phyloP scores from a whole-genome alignment of 78 protist genomes.

The Monocercomonoides exilis region DNA sequence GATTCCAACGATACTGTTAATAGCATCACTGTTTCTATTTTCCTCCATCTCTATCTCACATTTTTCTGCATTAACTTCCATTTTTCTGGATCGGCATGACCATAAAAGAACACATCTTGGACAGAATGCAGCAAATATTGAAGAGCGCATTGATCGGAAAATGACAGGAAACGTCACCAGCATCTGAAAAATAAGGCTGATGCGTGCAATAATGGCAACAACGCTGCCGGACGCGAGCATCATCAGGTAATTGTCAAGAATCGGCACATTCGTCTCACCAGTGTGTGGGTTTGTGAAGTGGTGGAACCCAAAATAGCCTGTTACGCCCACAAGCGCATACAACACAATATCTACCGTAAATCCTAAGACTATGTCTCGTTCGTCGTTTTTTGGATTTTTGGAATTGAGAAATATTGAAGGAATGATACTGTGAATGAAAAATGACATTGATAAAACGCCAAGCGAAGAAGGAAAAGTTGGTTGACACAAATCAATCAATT shows the following conservation, averaged over 20 bases:
- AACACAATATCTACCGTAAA: background rate
- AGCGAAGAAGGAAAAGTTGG: background rate
- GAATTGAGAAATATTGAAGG: background rate
- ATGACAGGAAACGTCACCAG: background rate
- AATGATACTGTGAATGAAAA: background rate
- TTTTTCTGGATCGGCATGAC: too few species aligned
- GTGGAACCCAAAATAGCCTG: conserved; percentile 5
- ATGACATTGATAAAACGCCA: background rate
- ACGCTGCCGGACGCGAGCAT: background rate
- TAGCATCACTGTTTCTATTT: too few species aligned
- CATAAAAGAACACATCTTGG: too few species aligned
- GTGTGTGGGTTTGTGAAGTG: background rate
- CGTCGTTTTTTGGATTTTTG: background rate
- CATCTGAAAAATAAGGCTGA: background rate
- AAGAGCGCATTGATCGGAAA: background rate
- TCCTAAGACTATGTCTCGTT: background rate
- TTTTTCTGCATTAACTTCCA: too few species aligned
- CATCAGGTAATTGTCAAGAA: background rate
- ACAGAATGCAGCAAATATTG: background rate
- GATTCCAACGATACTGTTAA: too few species aligned
- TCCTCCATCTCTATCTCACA: too few species aligned
- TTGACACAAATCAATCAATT: background rate
- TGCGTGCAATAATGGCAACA: background rate
- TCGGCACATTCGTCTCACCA: background rate
- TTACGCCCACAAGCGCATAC: background rate